Evolutionary conservation across 148 eudicot genomes (phyloP), one percentile per base, ranked within the genome.

Genomic region (Vaccinium darrowii): DNA sequence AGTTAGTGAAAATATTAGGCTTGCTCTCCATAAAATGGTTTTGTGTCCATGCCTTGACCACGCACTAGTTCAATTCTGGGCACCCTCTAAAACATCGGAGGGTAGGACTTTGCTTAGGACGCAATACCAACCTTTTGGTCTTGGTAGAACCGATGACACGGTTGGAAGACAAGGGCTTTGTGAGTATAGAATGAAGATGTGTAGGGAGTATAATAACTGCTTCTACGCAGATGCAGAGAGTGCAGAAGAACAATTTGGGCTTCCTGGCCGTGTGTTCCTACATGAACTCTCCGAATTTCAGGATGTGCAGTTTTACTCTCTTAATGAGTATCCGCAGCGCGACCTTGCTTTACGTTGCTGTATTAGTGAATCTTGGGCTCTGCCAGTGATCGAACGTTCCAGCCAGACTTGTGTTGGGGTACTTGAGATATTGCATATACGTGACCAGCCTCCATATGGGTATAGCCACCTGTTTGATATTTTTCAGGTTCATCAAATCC

Each of bases 341-440:
- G 10, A 67, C 27, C 73, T 25, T 67, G 30, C 36, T 23, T n/a
- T 67, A 3, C 30, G 3, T 23, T 69, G 74, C 30, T 14, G 15
- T 11, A 69, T 69, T 27, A 2, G 4, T 13, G 36, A 12, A 69
- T 27, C 74, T 23, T 27, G 33, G 74, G 74, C 43, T 69, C 5
- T 69, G 19, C 74, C 74, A 3, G 36, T 69, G 74, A 25, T 36
- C 56, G 80, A 83, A 43, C 60, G 33, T 73, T 83, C 72, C 25
- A 52, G 80, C 52, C 33, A 69, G 36, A 12, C 13, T 49, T 33
- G 62, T 27, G 53, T 74, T 75, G 85, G 80, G 1, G 71, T 75
- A 1, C 30, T 83, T 25, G 69, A 83, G 84, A 1, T 83, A 10
- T 10, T 21, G 18, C 63, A 33, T 4, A 58, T 58, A 58, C 36